phyloP scores from a whole-genome alignment of 441 rosid genomes.

The Gossypium davidsonii region DNA sequence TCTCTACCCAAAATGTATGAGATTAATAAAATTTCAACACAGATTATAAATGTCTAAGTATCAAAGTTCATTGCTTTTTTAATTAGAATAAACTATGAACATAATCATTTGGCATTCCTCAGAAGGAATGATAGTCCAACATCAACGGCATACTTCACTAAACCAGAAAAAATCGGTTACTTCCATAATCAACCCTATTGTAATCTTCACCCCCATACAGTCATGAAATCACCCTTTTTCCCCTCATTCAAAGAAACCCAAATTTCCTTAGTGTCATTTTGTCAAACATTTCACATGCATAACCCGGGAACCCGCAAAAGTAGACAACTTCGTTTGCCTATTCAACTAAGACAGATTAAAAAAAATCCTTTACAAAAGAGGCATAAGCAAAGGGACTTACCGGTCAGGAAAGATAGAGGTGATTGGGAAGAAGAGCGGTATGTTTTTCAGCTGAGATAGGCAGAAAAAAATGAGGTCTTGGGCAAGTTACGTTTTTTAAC shows the following conservation, averaged over 20 bases:
- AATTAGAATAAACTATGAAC: neutral
- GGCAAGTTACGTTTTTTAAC: neutral
- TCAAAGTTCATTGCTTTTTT: neutral
- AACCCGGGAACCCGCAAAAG: neutral
- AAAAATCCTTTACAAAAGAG: neutral
- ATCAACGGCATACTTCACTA: neutral
- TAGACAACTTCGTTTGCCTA: neutral
- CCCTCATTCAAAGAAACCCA: neutral
- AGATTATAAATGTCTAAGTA: neutral
- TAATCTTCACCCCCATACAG: neutral
- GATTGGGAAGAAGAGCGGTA: neutral
- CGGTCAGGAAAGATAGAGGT: neutral
- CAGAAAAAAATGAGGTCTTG: neutral
- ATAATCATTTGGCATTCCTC: slow-evolving; percentile 1
- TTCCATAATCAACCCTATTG: neutral
- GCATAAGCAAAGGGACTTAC: neutral
- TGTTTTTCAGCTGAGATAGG: neutral
- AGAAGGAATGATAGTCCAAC: neutral
- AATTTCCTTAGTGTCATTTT: neutral
- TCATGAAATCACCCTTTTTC: neutral
- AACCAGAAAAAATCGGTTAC: neutral
- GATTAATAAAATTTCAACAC: neutral
- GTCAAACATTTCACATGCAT: neutral
- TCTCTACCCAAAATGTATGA: no score
- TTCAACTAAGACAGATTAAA: neutral